phyloP scores from a whole-genome alignment of 1,139 yeast species.

The Magnusiomyces suaveolens region DNA sequence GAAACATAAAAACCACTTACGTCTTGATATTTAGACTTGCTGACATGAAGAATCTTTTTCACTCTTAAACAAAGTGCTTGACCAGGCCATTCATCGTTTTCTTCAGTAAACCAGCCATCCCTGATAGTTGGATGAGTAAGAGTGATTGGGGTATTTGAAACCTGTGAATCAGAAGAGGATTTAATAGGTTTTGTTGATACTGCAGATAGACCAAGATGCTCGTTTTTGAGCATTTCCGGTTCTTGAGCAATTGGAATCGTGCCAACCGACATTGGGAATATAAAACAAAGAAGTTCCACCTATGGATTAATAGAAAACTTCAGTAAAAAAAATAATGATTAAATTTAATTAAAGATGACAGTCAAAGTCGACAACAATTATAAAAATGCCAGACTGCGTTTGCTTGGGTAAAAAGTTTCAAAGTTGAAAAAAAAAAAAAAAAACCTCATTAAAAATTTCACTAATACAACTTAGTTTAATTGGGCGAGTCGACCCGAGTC shows the following conservation, averaged over 20 bases:
- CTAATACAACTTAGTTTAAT: no score
- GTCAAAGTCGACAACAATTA: no score
- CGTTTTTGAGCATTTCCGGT: neutral
- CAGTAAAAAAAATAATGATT: no score
- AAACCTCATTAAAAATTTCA: no score
- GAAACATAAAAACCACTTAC: conserved; percentile 23
- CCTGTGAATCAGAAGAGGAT: no score
- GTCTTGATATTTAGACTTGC: conserved; percentile 72
- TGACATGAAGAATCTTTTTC: conserved; percentile 63
- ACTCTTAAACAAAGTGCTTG: conserved; percentile 86
- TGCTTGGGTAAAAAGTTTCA: no score
- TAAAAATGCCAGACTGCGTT: no score
- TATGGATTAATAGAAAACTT: no score
- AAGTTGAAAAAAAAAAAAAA: no score
- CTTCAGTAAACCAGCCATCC: conserved; percentile 91
- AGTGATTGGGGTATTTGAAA: neutral
- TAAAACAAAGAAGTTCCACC: no score
- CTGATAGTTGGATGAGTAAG: conserved; percentile 12
- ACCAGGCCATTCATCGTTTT: conserved; percentile 90
- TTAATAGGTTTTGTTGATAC: neutral
- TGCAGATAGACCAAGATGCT: neutral
- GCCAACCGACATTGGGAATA: neutral
- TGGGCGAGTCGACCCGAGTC: no score
- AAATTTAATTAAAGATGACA: no score
- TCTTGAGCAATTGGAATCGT: neutral